phyloP scores from a whole-genome alignment of 345 rosid genomes.

The Triadica sebifera region DNA sequence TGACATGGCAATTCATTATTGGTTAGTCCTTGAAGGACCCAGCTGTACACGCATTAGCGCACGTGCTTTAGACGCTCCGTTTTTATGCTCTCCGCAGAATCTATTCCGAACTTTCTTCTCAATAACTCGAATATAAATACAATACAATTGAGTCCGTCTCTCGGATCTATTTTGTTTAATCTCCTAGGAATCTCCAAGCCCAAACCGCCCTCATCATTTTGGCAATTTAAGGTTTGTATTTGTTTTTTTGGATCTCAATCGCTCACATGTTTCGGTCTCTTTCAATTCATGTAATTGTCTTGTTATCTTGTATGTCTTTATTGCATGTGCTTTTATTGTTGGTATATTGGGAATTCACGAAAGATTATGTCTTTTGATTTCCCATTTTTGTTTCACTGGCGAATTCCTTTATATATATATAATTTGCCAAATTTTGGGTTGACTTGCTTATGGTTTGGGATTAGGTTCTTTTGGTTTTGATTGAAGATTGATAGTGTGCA shows the following conservation, averaged over 20 bases:
- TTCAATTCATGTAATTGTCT: neutral
- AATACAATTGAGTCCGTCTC: neutral
- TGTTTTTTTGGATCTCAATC: constrained; percentile 4
- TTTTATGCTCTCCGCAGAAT: neutral
- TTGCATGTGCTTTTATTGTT: neutral
- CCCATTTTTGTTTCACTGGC: neutral
- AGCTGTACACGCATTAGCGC: neutral
- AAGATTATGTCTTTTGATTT: neutral
- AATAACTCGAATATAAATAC: neutral
- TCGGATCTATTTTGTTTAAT: neutral
- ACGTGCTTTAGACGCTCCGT: neutral
- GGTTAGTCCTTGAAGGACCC: neutral
- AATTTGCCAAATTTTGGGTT: neutral
- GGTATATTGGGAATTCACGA: neutral
- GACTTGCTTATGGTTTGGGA: constrained; percentile 1
- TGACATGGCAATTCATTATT: neutral
- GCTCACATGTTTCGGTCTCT: neutral
- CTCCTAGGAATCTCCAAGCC: neutral
- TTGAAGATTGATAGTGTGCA: neutral
- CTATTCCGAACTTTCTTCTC: neutral
- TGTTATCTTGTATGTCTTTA: neutral
- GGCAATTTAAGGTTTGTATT: neutral
- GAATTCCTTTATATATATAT: neutral
- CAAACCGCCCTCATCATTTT: neutral
- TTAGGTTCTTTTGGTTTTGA: constrained; percentile 2